Evolutionary conservation across 164 flowering plant species (phyloP), one percentile per base, ranked within the genome.

Genomic region (Liquidambar formosana): DNA sequence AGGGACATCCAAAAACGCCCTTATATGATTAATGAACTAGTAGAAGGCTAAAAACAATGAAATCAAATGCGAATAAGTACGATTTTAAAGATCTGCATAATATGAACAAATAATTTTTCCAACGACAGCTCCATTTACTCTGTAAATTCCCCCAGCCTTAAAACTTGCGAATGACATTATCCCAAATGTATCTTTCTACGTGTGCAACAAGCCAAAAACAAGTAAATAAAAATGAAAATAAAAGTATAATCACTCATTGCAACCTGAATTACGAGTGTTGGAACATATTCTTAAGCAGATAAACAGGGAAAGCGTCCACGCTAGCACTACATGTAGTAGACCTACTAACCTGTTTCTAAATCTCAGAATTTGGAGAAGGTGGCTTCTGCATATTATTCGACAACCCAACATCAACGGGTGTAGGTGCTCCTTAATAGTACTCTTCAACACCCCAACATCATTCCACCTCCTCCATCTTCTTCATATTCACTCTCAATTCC

Each of bases 361-460:
- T 78, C 44, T 81, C 84, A 10, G 84, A 58, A 28, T 0, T 56
- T 23, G 89, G 89, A n/a, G 21, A 84, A 21, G 70, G 58, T 12
- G 71, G 76, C 18, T 1, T 51, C 26, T 14, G 53, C 58, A 26
- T 68, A 22, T 33, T 33, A 2, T 33, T 33, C 63, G 41, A 77
- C 73, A 48, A 77, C 82, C 10, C 45, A 53, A 4, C 59, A 43
- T 15, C 4, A 33, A 2, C 41, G 6, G 77, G 77, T 5, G 87
- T 76, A 61, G 70, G 56, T 12, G 67, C 72, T 13, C n/a, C n/a
- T n/a, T n/a, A n/a, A n/a, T n/a, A 2, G 6, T 33, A 33, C 41
- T 33, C 25, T 22, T 51, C 25, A 1, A 4, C 53, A n/a, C 53
- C 26, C 1, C 70, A 33, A 26, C n/a, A 18, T 8, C 58, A 1